Base-by-base conservation (phyloP, 306 rosid species). In the Cicer bijugum region DNA sequence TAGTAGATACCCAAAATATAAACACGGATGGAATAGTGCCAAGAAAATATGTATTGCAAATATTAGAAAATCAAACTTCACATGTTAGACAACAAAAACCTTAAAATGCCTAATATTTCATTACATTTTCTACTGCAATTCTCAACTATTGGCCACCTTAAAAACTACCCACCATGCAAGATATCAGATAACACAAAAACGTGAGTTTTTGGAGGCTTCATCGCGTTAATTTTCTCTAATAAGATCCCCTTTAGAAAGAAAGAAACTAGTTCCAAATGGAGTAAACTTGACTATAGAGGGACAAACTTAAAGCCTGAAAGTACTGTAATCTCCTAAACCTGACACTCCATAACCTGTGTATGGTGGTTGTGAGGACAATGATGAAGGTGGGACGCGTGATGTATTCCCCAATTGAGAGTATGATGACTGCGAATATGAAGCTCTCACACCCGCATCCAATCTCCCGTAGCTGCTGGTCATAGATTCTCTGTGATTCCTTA, bases 291-390 rank as follows among this genome's bases (percentile, higher is more conserved):
- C 64, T 51, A 67, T 19, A 35, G 67, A 39, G 70, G 59, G 58
- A 66, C 40, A 80, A 16, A 60, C 71, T 88, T 85, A 92, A 59
- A 90, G 92, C 81, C 96, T 85, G 82, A 88, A 92, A 57, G 90
- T 81, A 78, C 81, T 81, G 83, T 85, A 89, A 83, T 90, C 94
- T 81, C 92, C 92, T 20, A 80, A 81, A 50, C 92, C 87, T 35
- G 97, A 86, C 46, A 87, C 78, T 82, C 90, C 97, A 63, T 92
- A 88, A 43, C 82, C 86, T 19, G 89, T 47, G 73, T 88, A 87
- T 9, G 91, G 64, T 77, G 91, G 64, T 77, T 84, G 94, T 5
- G 91, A 82, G 39, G 98, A 40, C 70, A 90, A 75, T 4, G 97
- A 82, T n/a, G 96, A 82, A 19, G 97, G 76, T 44, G 91, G 60